Evolutionary conservation across 352 stramenopile species (phyloP), one percentile per base, ranked within the genome.

Genomic region (Globisporangium solare): DNA sequence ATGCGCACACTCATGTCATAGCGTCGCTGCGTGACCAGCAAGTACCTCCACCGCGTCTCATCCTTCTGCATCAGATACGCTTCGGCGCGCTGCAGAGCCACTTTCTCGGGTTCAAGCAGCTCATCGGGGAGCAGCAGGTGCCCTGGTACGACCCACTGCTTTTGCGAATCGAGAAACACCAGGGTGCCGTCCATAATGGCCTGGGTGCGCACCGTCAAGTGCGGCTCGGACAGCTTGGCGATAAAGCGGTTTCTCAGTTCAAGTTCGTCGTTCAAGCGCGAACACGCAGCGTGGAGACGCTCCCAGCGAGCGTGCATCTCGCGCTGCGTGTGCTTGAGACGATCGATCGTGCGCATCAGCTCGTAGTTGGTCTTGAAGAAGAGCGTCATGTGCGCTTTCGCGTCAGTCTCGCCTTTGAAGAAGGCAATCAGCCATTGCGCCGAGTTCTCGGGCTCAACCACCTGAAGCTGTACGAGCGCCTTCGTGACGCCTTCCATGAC

Each of bases 311-410:
- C 31, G 41, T 77, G 73, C 71, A 85, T 85, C 0, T 54, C 58
- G 0, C 57, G 56, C 37, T 89, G 76, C 10, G 46, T 52, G 5
- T 60, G 35, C 11, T 88, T 83, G 53, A 86, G 67, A 11, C 56
- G 39, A 6, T 89, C 74, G 8, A 88, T 66, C 39, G 80, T 86
- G 27, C 64, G 70, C 32, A 70, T 67, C 20, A 89, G 61, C 54
- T 89, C 79, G 27, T 78, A 79, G 61, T 84, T 86, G 11, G 70
- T 87, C 55, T 73, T 75, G 65, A 86, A 79, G 32, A 86, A 67
- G 11, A 75, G 47, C 18, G 67, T 41, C 42, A 65, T 17, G 54
- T 41, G 1, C 47, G 12, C 40, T n/a, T 8, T 12, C 22, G 31
- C 14, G 1, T 14, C 31, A 47, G 17, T 55, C 35, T 51, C 46